Evolutionary conservation across 805 yeast species (phyloP), one percentile per base, ranked within the genome.

Genomic region (Nakazawaea ambrosiae): DNA sequence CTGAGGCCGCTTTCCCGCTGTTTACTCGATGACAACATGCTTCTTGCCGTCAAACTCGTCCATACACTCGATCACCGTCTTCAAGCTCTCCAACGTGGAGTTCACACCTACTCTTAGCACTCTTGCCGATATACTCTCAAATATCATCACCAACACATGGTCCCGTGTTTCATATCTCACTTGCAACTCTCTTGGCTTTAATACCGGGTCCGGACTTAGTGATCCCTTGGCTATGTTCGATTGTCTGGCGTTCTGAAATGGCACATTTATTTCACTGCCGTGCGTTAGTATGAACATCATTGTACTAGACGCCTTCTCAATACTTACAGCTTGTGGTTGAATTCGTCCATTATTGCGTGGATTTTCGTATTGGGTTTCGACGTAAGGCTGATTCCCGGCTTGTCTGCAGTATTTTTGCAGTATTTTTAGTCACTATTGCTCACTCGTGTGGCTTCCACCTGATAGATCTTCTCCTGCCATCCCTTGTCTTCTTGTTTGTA

Each of bases 41-140:
- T 30, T 28, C 19, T 38, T 40, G 6, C 43, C 70, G 41, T 68
- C 78, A 54, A 82, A 76, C 53, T 76, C 82, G 40, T 85, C 94
- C 47, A 87, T 63, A 39, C 94, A 80, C 61, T 88, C 96, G 1
- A 87, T 63, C 3, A 83, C 72, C 1, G 92, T 78, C 50, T 81
- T 81, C 39, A 86, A 55, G 44, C 79, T 80, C 51, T 87, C 96
- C 39, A 89, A 64, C 14, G 83, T 72, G 45, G 81, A 81, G 57
- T 87, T 86, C 15, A 83, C 85, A 7, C 94, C 94, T 5, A 87
- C 95, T 44, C 97, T 65, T 36, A 88, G 69, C 5, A 78, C 78
- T 31, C 96, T 63, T 46, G 83, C 94, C 35, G 84, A 78, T 0
- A 66, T 65, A 2, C 87, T 86, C 6, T 61, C 54, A 46, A 85